Percentiles rank a stretch among this genome's conserved stretches.
Evolutionary conservation across 2,329 filamentous ascomycete genomes (phyloP).

Genomic region (Tolypocladium sp.): DNA sequence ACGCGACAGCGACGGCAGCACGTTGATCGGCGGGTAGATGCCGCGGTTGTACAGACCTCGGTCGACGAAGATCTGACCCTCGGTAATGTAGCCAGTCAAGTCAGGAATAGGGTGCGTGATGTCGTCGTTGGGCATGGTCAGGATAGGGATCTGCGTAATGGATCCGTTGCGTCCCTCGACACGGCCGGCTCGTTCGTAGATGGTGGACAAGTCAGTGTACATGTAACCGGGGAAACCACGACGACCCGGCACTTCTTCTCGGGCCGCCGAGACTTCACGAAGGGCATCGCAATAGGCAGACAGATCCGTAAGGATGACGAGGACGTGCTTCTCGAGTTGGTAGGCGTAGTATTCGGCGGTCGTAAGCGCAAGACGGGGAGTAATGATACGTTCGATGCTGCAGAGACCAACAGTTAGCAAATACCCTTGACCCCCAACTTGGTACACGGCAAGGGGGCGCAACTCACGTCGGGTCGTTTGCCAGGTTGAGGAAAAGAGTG

Average conservation of each 20-base stretch:
- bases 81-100: slow-evolving; percentile 97
- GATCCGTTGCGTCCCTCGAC: slow-evolving; percentile 94
- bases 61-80: slow-evolving; percentile 97
- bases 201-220: slow-evolving; percentile 99
- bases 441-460: background rate
- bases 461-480: slow-evolving; percentile 92
- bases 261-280: slow-evolving; percentile 93
- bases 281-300: slow-evolving; percentile 98
- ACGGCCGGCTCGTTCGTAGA: slow-evolving; percentile 98
- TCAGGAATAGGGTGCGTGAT: slow-evolving; percentile 99
- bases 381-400: slow-evolving; percentile 99
- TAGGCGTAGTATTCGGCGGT: slow-evolving; percentile 99
- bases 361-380: slow-evolving; percentile 91
- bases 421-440: background rate
- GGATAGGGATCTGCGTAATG: slow-evolving; percentile 96
- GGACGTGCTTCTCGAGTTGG: slow-evolving; percentile 98
- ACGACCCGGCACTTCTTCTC: slow-evolving; percentile 97
- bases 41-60: slow-evolving; percentile 91
- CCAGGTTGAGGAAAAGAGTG: slow-evolving; percentile 97
- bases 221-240: slow-evolving; percentile 99
- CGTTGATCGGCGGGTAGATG: slow-evolving; percentile 98
- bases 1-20: slow-evolving; percentile 92
- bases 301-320: slow-evolving; percentile 96
- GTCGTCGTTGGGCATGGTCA: slow-evolving; percentile 99
- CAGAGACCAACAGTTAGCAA: background rate